These are phyloP conservation scores for Nematocida ausubeli DNA, from an alignment of 371 early-diverging fungal genomes.

Conservation along the genomic window DNA sequence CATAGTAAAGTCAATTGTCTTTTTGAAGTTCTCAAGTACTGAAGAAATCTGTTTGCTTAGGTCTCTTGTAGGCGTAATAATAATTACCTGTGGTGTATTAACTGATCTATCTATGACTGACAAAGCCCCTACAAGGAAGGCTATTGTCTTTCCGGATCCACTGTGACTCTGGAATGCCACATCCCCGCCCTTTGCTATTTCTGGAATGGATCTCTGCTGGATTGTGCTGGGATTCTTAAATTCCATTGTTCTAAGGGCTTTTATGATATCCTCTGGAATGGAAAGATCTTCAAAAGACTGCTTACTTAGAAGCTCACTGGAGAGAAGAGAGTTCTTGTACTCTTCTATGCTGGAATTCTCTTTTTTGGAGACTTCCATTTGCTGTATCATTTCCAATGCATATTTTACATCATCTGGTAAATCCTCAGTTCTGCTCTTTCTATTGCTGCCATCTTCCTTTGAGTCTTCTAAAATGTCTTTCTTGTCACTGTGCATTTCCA, in stretches of 20 bases:
- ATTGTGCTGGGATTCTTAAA: conserved; percentile 45
- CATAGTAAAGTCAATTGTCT: conserved; percentile 74
- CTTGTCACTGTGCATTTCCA: no score
- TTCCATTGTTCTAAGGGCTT: conserved; percentile 22
- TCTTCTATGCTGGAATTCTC: conserved; percentile 36
- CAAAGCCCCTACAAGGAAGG: conserved; percentile 68
- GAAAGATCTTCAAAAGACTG: conserved; percentile 37
- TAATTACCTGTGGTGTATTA: conserved; percentile 69
- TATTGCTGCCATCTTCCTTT: neutral
- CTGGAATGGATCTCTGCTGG: conserved; percentile 48
- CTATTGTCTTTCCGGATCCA: conserved; percentile 90
- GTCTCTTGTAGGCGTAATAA: conserved; percentile 91
- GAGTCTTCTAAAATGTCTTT: no score
- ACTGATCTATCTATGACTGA: conserved; percentile 5
- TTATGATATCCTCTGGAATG: conserved; percentile 29
- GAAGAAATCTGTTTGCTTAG: conserved; percentile 86
- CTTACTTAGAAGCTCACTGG: conserved; percentile 31
- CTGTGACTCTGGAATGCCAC: conserved; percentile 98
- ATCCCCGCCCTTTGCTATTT: conserved; percentile 78
- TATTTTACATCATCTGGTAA: conserved; percentile 37
- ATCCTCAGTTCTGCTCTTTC: neutral
- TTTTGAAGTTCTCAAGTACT: conserved; percentile 79
- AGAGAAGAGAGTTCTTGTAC: conserved; percentile 51
- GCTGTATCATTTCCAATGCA: conserved; percentile 46
- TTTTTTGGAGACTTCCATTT: conserved; percentile 54